Evolutionary conservation across 2,329 filamentous ascomycete species (phyloP), one percentile per base, ranked within the genome.

Genomic region (Botrytis fragariae): DNA sequence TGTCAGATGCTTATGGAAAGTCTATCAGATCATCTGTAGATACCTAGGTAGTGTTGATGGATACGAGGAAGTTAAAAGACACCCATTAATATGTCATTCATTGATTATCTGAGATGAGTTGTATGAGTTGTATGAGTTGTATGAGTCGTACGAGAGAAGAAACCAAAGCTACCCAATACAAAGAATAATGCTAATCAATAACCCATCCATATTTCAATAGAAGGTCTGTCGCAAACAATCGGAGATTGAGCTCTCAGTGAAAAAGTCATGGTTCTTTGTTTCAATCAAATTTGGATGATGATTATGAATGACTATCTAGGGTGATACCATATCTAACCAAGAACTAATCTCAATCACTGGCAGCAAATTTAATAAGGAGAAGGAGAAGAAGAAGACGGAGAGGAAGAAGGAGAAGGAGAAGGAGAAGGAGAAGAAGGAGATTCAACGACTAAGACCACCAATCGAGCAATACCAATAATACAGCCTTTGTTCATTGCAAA

Each of bases 211-310:
- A n/a, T 60, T 16, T n/a, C 35, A 61, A n/a, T 61, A 39, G 32
- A 48, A 48, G 22, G 63, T 51, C 44, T 37, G 32, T 65, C 44
- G 44, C 42, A 67, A 48, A 67, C 44, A n/a, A 51, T n/a, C 63
- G 63, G 63, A 67, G 44, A 67, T 67, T 67, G 63, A 67, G 29
- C 42, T 44, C 42, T 44, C 22, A 2, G 39, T 10, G 7, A 32
- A 42, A 63, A 63, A 45, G 39, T 7, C 61, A 63, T 63, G 45
- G 22, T 67, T 67, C 64, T 67, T 67, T 67, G 64, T 65, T 35
- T 65, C 63, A 65, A 65, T 51, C 22, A 51, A 51, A 51, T 51
- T 12, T 35, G 18, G 63, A 35, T 32, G 39, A 25, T 32, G 44
- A n/a, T 35, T 25, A 25, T n/a, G 32, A 39, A 37, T 25, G 32